Base-by-base conservation (phyloP, 257 asterid genomes). In the Solanum piurae region DNA sequence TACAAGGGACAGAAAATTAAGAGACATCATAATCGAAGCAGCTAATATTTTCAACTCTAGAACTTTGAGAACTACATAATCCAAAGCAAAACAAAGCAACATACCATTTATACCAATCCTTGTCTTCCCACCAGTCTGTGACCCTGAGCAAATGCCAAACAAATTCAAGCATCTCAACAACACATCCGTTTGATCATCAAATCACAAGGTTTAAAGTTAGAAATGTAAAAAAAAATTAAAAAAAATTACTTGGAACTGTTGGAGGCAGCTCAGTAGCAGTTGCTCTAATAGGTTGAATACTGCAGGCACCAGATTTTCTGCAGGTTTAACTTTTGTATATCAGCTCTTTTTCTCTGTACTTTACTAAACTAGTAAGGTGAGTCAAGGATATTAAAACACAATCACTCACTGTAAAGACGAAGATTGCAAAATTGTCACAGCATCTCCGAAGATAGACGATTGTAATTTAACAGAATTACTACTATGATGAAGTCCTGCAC, bases 201-300 rank as follows among this genome's bases (percentile, higher is more conserved):
- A 44, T 44, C 40, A 44, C 16, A 44, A 27, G 18, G 66, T 14
- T 44, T 27, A 44, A 79, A 34, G 27, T 79, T 79, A 79, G 14
- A 79, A 44, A 31, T 27, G 66, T 27, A 79, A 79, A n/a, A 27
- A 79, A 5, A 44, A 29, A 29, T 29, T 29, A 29, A 29, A 79
- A 13, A 40, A 79, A 2, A 25, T 79, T 79, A 79, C 85, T 79
- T 79, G 66, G 40, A 79, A 79, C 85, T 27, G 85, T 79, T 27
- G 85, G 85, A 27, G 85, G 85, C 9, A 44, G 31, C 85, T 44
- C 85, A 27, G 85, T 79, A 79, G 85, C 85, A 44, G 38, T 44
- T 44, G 85, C 85, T 79, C 85, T 79, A 5, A 79, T 5, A 6
- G 85, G 85, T 44, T 79, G 66, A 79, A 79, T 79, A 36, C 85